Conservation (phyloP, 2,329 filamentous ascomycete genomes). For the Colletotrichum sansevieriae region DNA sequence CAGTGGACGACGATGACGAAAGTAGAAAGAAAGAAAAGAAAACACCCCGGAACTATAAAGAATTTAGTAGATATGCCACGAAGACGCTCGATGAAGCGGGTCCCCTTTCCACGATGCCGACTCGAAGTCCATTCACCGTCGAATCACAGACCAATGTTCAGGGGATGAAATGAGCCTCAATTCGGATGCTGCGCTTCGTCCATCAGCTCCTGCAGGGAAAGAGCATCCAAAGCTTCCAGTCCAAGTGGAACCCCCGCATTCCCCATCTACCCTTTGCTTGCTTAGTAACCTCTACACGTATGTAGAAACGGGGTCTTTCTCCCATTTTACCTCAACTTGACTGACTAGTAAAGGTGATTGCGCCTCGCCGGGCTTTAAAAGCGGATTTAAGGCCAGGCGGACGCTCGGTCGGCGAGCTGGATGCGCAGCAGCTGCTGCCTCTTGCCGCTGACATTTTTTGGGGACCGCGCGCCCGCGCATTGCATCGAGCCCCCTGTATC, state of each 20-base stretch:
- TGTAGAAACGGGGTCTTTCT: too few species aligned
- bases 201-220: constrained; percentile 35
- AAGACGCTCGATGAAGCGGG: constrained; percentile 19
- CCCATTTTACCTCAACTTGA: neutral
- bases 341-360: neutral
- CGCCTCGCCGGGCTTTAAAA: too few species aligned
- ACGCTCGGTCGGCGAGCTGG: too few species aligned
- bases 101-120: neutral
- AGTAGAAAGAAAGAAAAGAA: constrained; percentile 41
- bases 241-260: constrained; percentile 36
- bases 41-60: constrained; percentile 33
- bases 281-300: too few species aligned
- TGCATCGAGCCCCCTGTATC: constrained; percentile 32
- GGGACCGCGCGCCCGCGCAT: constrained; percentile 10
- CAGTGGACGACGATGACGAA: constrained; percentile 60
- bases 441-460: constrained; percentile 18
- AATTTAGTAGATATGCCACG: constrained; percentile 24
- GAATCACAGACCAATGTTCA: too few species aligned
- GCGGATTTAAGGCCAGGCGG: neutral
- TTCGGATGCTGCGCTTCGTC: neutral
- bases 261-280: neutral
- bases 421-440: too few species aligned
- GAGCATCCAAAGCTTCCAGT: constrained; percentile 34
- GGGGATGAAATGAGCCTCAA: too few species aligned
- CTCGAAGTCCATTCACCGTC: too few species aligned